Percentiles rank a stretch among this genome's conserved stretches.
Evolutionary conservation across 2,329 filamentous ascomycete species (phyloP).

Genomic region (Byssothecium circinans): DNA sequence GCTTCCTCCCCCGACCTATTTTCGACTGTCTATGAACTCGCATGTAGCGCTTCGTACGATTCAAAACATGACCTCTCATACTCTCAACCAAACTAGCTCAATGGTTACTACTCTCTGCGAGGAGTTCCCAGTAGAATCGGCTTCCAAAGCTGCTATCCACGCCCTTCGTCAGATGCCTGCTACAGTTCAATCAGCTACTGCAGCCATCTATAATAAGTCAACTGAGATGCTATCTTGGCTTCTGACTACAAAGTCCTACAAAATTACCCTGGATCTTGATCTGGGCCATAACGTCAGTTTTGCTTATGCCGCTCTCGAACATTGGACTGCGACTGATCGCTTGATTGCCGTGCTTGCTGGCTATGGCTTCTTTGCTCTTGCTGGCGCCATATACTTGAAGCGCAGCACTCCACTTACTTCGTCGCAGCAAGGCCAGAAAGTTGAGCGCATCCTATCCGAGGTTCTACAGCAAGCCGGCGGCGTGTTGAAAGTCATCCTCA

Average conservation of each 20-base stretch:
- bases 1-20: slow-evolving; percentile 34
- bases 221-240: slow-evolving; percentile 26
- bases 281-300: slow-evolving; percentile 22
- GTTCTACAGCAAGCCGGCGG: slow-evolving; percentile 89
- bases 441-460: slow-evolving; percentile 79
- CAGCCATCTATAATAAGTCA: slow-evolving; percentile 12
- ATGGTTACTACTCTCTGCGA: slow-evolving; percentile 27
- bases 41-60: slow-evolving; percentile 43
- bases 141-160: slow-evolving; percentile 16
- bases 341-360: slow-evolving; percentile 77
- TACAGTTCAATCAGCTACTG: slow-evolving; percentile 8
- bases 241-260: slow-evolving; percentile 40
- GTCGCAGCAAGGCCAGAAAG: slow-evolving; percentile 55
- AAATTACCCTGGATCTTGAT: slow-evolving; percentile 40
- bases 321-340: slow-evolving; percentile 57
- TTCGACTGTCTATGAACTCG: slow-evolving; percentile 41
- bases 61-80: slow-evolving; percentile 39
- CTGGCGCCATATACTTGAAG: slow-evolving; percentile 78
- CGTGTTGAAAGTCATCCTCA: slow-evolving; percentile 95
- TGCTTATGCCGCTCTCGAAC: slow-evolving; percentile 38
- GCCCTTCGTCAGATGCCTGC: slow-evolving; percentile 20
- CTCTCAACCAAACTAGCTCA: slow-evolving; percentile 35
- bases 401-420: slow-evolving; percentile 69
- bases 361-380: slow-evolving; percentile 73
- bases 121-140: slow-evolving; percentile 26